Percentiles rank a stretch among this genome's conserved stretches.
Conservation (phyloP, 352 stramenopile genomes). For the Peronospora destructor region DNA sequence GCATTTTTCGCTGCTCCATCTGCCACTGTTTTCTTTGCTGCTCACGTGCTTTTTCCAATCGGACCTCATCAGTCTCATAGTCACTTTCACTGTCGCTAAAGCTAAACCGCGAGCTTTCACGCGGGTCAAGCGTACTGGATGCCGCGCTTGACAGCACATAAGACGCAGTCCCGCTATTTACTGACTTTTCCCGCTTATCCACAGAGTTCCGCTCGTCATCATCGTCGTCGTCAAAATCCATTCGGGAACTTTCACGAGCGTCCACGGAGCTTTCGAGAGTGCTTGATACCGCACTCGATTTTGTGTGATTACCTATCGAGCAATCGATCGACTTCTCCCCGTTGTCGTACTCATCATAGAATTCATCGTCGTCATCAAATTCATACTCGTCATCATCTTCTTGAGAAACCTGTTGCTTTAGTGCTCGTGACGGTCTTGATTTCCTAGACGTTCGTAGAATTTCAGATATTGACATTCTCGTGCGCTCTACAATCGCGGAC, state of each 20-base stretch:
- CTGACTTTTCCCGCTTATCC: slow-evolving; percentile 16
- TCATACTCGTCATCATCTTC: slow-evolving; percentile 15
- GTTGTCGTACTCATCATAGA: slow-evolving; percentile 23
- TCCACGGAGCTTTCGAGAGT: slow-evolving; percentile 7
- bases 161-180: slow-evolving; percentile 13
- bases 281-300: slow-evolving; percentile 28
- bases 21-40: slow-evolving; percentile 33
- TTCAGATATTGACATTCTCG: slow-evolving; percentile 20
- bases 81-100: slow-evolving; percentile 27
- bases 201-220: slow-evolving; percentile 6
- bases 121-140: slow-evolving; percentile 22
- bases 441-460: slow-evolving; percentile 14
- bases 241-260: slow-evolving; percentile 32
- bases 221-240: slow-evolving; percentile 31
- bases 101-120: slow-evolving; percentile 19
- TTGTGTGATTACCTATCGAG: slow-evolving; percentile 24
- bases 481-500: slow-evolving; percentile 19
- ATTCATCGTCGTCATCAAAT: slow-evolving; percentile 21
- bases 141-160: slow-evolving; percentile 18
- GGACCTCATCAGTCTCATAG: slow-evolving; percentile 17
- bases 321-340: slow-evolving; percentile 4
- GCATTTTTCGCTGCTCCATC: slow-evolving; percentile 30
- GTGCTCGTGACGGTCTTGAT: slow-evolving; percentile 6
- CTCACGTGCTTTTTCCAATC: slow-evolving; percentile 24
- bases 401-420: background rate